Conservation (phyloP, 2,329 filamentous ascomycete species). For the Albophoma yamanashiensis region DNA sequence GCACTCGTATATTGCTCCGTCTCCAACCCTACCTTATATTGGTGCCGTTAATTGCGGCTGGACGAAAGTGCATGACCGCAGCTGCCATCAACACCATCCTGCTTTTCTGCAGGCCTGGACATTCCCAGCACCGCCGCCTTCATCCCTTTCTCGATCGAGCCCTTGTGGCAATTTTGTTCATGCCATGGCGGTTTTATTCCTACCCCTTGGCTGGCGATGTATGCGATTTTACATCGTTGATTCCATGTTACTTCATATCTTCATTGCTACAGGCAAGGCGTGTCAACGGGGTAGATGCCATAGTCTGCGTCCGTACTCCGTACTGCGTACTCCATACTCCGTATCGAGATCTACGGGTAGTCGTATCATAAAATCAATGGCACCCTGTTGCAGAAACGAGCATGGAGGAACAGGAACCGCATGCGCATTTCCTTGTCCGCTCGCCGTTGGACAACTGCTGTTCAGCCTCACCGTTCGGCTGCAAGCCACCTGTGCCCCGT, state of each 20-base stretch:
- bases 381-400: background rate
- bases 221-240: background rate
- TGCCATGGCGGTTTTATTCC: no score
- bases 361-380: no score
- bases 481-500: background rate
- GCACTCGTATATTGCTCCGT: background rate
- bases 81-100: background rate
- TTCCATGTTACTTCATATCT: background rate
- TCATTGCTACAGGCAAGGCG: background rate
- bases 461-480: constrained; percentile 2
- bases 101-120: background rate
- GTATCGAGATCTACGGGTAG: no score
- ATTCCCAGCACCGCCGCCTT: background rate
- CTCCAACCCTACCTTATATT: background rate
- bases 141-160: background rate
- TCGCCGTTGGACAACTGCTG: background rate
- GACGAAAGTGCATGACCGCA: background rate
- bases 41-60: background rate
- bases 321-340: no score
- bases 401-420: background rate
- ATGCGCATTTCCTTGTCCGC: background rate
- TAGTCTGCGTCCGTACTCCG: no score
- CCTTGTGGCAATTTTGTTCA: background rate
- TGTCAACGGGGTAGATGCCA: background rate
- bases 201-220: background rate